These are phyloP conservation scores for Penicillium turbatum DNA, from an alignment of 495 filamentous ascomycete species.

Conservation along the genomic window DNA sequence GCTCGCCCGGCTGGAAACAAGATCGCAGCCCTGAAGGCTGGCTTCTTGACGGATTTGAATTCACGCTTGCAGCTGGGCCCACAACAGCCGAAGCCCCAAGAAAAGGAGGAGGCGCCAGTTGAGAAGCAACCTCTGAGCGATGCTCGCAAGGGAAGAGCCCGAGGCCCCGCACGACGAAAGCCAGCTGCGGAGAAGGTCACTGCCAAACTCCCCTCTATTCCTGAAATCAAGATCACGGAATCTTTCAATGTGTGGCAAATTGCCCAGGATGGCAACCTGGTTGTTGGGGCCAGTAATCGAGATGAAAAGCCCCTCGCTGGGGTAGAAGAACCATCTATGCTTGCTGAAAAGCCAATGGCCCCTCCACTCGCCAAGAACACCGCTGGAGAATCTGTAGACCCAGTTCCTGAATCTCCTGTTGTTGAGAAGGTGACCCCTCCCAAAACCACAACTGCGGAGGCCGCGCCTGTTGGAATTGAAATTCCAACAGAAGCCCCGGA, in stretches of 20 bases:
- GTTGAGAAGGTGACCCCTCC: conserved; percentile 9
- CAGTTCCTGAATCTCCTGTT: conserved; percentile 11
- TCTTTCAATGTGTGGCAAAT: conserved; percentile 52
- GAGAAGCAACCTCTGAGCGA: conserved; percentile 78
- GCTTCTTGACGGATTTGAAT: conserved; percentile 88
- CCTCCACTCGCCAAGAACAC: conserved; percentile 49
- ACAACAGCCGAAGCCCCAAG: conserved; percentile 62
- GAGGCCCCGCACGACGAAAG: conserved; percentile 79
- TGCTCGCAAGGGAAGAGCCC: conserved; percentile 83
- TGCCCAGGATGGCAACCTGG: conserved; percentile 41
- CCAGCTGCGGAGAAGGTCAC: conserved; percentile 43
- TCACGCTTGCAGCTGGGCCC: conserved; percentile 79
- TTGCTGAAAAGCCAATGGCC: conserved; percentile 25
- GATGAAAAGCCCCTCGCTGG: conserved; percentile 18
- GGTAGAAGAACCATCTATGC: conserved; percentile 11
- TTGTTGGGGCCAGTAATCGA: conserved; percentile 31
- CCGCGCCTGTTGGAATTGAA: background rate
- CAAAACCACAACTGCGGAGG: conserved; percentile 3
- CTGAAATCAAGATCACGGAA: conserved; percentile 44
- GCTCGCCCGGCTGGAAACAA: conserved; percentile 73
- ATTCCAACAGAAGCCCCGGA: conserved; percentile 2
- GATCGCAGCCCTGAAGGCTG: conserved; percentile 84
- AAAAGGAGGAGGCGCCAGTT: conserved; percentile 56
- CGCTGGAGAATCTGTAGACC: conserved; percentile 52
- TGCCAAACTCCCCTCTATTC: conserved; percentile 34